phyloP scores from a whole-genome alignment of 208 protist genomes.

The Leishmania guyanensis region DNA sequence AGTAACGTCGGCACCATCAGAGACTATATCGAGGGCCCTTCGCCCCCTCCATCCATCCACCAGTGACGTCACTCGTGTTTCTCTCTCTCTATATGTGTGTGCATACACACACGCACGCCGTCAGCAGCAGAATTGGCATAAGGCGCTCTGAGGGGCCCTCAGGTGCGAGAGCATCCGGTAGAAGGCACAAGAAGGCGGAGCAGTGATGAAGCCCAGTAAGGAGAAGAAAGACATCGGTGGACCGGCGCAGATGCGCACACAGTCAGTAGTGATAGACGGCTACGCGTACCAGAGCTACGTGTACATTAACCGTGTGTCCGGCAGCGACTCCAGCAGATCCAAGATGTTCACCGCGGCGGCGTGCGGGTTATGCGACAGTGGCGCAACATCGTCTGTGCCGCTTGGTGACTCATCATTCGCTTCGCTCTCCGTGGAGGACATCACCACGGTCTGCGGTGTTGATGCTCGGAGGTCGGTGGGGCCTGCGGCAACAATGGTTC shows the following conservation, averaged over 20 bases:
- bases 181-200: neutral
- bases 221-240: neutral
- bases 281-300: constrained; percentile 6
- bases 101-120: neutral
- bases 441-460: constrained; percentile 8
- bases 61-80: too few species aligned
- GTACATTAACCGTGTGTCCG: constrained; percentile 20
- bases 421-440: constrained; percentile 6
- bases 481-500: neutral
- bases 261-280: neutral
- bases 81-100: neutral
- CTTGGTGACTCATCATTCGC: neutral
- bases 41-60: neutral
- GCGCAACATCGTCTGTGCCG: neutral
- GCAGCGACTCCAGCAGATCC: constrained; percentile 36
- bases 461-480: neutral
- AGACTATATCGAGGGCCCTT: too few species aligned
- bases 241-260: neutral
- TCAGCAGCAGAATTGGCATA: neutral
- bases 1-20: too few species aligned
- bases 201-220: neutral
- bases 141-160: neutral
- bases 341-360: constrained; percentile 20
- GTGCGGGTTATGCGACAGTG: neutral
- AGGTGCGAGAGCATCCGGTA: neutral